Evolutionary conservation across 2,329 filamentous ascomycete species (phyloP).

Genomic region (Xenoacremonium recifei): DNA sequence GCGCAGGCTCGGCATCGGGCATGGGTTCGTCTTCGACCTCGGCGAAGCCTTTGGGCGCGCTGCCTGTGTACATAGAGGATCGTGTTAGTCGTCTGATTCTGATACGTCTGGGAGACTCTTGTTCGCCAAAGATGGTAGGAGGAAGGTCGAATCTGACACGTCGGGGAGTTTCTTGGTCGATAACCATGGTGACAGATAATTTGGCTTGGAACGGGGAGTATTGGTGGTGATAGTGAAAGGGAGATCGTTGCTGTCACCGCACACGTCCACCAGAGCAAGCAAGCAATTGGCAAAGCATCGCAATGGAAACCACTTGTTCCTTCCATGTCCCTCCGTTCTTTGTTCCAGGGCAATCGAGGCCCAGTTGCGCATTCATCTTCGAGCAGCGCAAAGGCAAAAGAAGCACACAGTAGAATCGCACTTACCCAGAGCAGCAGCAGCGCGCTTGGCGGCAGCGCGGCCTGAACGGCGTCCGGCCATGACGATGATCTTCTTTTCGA

Average conservation of each 20-base stretch:
- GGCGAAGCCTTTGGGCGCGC: conserved; percentile 40
- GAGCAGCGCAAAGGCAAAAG: neutral
- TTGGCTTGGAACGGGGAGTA: too few relatives aligned
- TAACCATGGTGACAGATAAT: too few relatives aligned
- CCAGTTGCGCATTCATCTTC: too few relatives aligned
- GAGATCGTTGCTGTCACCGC: too few relatives aligned
- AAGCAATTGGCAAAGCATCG: too few relatives aligned
- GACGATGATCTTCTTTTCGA: conserved; percentile 3
- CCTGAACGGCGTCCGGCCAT: conserved; percentile 48
- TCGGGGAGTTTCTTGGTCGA: too few relatives aligned
- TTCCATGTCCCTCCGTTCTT: too few relatives aligned
- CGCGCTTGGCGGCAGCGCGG: conserved; percentile 53
- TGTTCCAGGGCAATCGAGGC: too few relatives aligned
- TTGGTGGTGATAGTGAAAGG: too few relatives aligned
- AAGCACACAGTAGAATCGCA: conserved; percentile 14
- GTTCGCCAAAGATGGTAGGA: neutral
- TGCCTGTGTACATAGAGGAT: conserved; percentile 33
- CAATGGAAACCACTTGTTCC: too few relatives aligned
- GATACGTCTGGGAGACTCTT: neutral
- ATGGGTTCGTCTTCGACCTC: conserved; percentile 36
- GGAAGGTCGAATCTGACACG: too few relatives aligned
- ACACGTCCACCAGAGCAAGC: too few relatives aligned
- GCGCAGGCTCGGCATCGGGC: conserved; percentile 30
- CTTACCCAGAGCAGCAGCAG: conserved; percentile 53
- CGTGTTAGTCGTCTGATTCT: conserved; percentile 27